Base-by-base conservation (phyloP, 768 basidiomycete species). In the Vararia minispora region DNA sequence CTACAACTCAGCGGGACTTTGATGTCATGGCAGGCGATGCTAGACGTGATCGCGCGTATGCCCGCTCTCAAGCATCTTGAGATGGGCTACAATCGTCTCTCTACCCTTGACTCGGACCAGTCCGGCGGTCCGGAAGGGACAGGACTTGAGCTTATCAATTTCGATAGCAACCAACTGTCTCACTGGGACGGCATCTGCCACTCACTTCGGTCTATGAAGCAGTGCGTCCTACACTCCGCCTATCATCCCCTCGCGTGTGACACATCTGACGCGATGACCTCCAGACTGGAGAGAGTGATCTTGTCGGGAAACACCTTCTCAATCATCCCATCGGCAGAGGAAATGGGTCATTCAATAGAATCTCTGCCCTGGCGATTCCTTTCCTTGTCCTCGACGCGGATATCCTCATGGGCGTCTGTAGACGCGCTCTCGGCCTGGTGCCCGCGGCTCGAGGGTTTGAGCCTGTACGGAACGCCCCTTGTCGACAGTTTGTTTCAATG, bases 1-100 rank as follows among this genome's bases (percentile, higher is more conserved):
- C 57, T 91, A 27, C 79, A 85, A 42, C 59, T 94, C 24, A 90
- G 82, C 53, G 69, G 59, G 28, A 88, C 85, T 3, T 64, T 82
- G 36, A 69, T 77, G 37, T 65, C 70, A 28, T 94, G 89, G 86
- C 52, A 57, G 34, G 78, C 84, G 46, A 73, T 85, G 55, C 58
- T 64, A 44, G 43, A 47, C n/a, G 55, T 76, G 33, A 66, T 65
- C 22, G 48, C 53, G 9, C 55, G 59, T 44, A 78, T 85, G 73
- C 71, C 74, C 3, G 58, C 52, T 25, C 59, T 85, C 27, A 59
- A 58, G 26, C 49, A 63, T 3, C 60, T 86, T 11, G 83, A 90
- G 59, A 54, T 83, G 47, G 87, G 83, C 9, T 74, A 79, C 58
- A 90, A 90, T 52, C 50, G 58, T 9, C 58, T 89, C 33, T 47